These are phyloP conservation scores for Pisolithus marmoratus DNA, from an alignment of 768 basidiomycete species.

Conservation along the genomic window DNA sequence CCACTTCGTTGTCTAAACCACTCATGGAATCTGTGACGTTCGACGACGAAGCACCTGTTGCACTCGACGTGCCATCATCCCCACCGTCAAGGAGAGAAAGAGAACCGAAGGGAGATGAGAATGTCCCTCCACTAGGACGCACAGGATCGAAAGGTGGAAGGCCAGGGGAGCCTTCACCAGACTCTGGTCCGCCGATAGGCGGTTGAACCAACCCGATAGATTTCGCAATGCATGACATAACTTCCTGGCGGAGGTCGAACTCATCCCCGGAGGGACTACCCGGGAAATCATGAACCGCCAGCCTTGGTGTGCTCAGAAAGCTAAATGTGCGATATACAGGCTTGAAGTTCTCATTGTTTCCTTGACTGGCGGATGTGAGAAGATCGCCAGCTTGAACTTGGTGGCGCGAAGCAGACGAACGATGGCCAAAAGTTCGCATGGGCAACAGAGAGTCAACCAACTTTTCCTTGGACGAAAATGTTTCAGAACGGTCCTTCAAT, in stretches of 20 bases:
- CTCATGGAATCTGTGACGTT: slow-evolving; percentile 54
- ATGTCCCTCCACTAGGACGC: slow-evolving; percentile 32
- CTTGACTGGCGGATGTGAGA: slow-evolving; percentile 48
- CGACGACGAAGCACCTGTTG: slow-evolving; percentile 54
- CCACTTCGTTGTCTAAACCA: slow-evolving; percentile 93
- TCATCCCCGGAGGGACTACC: slow-evolving; percentile 47
- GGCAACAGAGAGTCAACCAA: slow-evolving; percentile 20
- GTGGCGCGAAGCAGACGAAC: slow-evolving; percentile 38
- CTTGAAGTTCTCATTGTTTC: slow-evolving; percentile 39
- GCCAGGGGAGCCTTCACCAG: slow-evolving; percentile 61
- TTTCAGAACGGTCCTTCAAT: slow-evolving; percentile 9
- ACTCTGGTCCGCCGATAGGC: slow-evolving; percentile 63
- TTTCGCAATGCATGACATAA: slow-evolving; percentile 97
- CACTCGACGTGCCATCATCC: slow-evolving; percentile 61
- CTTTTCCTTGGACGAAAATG: slow-evolving; percentile 16
- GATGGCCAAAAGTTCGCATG: slow-evolving; percentile 21
- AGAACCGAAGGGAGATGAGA: slow-evolving; percentile 67
- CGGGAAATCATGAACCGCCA: slow-evolving; percentile 26
- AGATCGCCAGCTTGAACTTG: slow-evolving; percentile 76
- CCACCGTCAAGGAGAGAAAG: slow-evolving; percentile 66
- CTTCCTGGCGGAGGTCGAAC: slow-evolving; percentile 92
- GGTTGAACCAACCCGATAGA: slow-evolving; percentile 93
- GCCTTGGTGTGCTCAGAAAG: slow-evolving; percentile 45
- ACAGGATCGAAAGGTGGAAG: slow-evolving; percentile 43
- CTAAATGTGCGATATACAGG: slow-evolving; percentile 44